Base-by-base conservation (phyloP, 1,284 basidiomycete genomes). In the Hypsizygus ulmarius region DNA sequence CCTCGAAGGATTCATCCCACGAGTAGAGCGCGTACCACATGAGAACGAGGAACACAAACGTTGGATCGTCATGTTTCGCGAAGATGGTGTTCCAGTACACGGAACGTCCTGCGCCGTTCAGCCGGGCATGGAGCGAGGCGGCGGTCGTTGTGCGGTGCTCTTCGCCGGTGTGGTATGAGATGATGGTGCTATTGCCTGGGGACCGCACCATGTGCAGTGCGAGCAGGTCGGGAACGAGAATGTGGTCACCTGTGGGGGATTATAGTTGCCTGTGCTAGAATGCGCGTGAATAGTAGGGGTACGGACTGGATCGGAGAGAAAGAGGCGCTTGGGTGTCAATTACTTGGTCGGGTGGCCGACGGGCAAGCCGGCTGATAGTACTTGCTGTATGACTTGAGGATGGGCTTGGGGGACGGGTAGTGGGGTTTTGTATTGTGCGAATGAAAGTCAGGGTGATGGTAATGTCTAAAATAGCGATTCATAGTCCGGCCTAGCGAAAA, bases 11-110 rank as follows among this genome's bases (percentile, higher is more conserved):
- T 56, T 81, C 77, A 46, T 81, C 78, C 78, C 78, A 81, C 1
- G 77, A 66, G 53, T 81, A 81, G 39, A 81, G 58, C 0, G 75
- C 71, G 56, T 79, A 77, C 78, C 79, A 81, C 39, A 81, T 57
- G 35, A 74, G 66, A 21, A 71, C 70, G 9, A 81, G 51, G 18
- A 80, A 60, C 1, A 78, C 58, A 45, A 79, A 77, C 0, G 77
- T 81, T 3, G 78, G 75, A 47, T 81, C 79, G 5, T 59, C 61
- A 1, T 71, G 68, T 1, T 57, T 56, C 2, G 55, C 15, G 37
- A 78, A 77, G n/a, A 77, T 73, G 15, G 72, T 70, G 25, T 64
- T 66, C 79, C 79, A 81, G 52, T 81, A 80, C 7, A 81, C 78
- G 16, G 77, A 78, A 33, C 61, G 65, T 7, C 78, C 78, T 2